Evolutionary conservation across 73 alveolate genomes (phyloP), one percentile per base, ranked within the genome.

Genomic region (Tetrahymena borealis): DNA sequence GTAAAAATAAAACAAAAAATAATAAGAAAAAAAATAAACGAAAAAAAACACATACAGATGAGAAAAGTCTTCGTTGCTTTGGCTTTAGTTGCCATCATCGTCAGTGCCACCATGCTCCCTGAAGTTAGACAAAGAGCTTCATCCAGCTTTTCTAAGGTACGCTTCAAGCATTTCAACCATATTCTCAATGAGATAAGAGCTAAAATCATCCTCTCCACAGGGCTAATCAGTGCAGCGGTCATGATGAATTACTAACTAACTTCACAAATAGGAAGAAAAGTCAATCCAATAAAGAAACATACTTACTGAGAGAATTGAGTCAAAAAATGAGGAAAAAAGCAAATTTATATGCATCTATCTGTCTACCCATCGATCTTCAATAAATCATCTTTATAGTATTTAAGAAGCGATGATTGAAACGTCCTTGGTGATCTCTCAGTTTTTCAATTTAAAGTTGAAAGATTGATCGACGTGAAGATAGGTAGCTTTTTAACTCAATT

Each of bases 91-190:
- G 85, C 85, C 85, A 60, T 60, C 85, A 60, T 60, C 85, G 85
- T 60, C 85, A 60, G 85, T 60, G 85, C 85, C 28, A 60, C 85
- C 85, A 60, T 60, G 85, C 85, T 60, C 85, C 85, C 85, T 60
- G 85, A 60, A 60, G 85, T 60, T 60, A 60, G 85, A 60, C 20
- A 60, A 60, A 60, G 35, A 60, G 85, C 85, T 60, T 24, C n/a
- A 60, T 4, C 28, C 85, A 60, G 85, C 85, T 60, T 60, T 24
- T 35, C n/a, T 24, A 60, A 60, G 85, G 85, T 60, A 60, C 85
- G 43, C 85, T 60, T 60, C n/a, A 60, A 60, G 85, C 85, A 60
- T 60, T 60, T 60, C 85, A 60, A 60, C 85, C 5, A 32, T 60
- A 24, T 24, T n/a, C 85, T 1, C 35, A 32, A 60, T 60, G n/a